Conservation (phyloP, 306 rosid genomes). For the Sicyos edulis region DNA sequence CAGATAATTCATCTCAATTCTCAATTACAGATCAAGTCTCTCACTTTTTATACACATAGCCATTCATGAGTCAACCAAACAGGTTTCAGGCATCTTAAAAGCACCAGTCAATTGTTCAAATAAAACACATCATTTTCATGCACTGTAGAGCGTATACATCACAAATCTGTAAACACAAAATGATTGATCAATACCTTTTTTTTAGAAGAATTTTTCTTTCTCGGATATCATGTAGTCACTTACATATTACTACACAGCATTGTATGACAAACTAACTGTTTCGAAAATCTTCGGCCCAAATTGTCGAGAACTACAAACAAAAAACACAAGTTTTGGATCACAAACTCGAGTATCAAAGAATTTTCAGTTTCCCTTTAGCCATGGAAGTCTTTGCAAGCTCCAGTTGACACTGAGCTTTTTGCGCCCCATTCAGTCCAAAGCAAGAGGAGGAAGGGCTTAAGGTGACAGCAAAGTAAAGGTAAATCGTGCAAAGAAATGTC, state of each 20-base stretch:
- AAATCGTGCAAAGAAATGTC: slow-evolving; percentile 62
- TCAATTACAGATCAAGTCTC: background rate
- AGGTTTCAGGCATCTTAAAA: background rate
- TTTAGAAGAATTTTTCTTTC: background rate
- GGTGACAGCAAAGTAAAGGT: slow-evolving; percentile 87
- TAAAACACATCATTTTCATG: background rate
- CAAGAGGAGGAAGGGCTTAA: slow-evolving; percentile 48
- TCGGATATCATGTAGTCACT: slow-evolving; percentile 2
- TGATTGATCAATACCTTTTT: background rate
- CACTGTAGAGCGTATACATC: background rate
- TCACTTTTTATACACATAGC: background rate
- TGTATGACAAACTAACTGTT: background rate
- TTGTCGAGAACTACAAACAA: slow-evolving; percentile 2
- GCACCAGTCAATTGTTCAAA: background rate
- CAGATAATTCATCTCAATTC: background rate
- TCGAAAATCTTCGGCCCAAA: background rate
- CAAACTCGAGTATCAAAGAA: slow-evolving; percentile 39
- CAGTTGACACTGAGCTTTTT: slow-evolving; percentile 58
- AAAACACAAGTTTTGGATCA: background rate
- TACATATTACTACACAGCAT: background rate
- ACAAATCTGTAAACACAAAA: slow-evolving; percentile 12
- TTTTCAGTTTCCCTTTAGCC: slow-evolving; percentile 69
- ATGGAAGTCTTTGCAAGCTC: slow-evolving; percentile 56
- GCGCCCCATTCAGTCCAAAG: slow-evolving; percentile 48
- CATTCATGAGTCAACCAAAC: background rate